phyloP scores from a whole-genome alignment of 1,284 basidiomycete genomes.

The Puccinia triticina region DNA sequence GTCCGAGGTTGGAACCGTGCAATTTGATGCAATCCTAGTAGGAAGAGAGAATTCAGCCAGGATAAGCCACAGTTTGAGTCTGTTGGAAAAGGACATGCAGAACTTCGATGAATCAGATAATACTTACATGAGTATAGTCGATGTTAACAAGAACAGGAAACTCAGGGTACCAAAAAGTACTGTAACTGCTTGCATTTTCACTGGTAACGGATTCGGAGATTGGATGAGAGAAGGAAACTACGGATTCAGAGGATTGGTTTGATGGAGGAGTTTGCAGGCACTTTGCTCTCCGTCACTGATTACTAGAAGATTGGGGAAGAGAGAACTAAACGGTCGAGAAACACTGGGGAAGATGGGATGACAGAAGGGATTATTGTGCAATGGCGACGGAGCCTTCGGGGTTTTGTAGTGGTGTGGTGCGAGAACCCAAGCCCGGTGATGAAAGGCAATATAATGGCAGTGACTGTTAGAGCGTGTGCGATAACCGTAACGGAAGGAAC shows the following conservation, averaged over 20 bases:
- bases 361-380: neutral
- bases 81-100: no score
- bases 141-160: conserved; percentile 18
- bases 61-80: no score
- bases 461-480: neutral
- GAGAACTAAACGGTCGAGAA: neutral
- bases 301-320: neutral
- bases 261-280: neutral
- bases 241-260: neutral
- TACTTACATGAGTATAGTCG: conserved; percentile 38
- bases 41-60: neutral
- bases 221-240: neutral
- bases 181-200: conserved; percentile 13
- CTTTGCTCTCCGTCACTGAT: neutral
- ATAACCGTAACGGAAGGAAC: conserved; percentile 3
- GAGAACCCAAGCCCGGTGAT: neutral
- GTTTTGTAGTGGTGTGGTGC: neutral
- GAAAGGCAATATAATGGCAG: no score
- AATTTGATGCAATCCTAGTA: conserved; percentile 42
- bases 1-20: conserved; percentile 23
- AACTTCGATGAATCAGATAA: neutral
- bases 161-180: conserved; percentile 32
- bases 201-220: neutral
- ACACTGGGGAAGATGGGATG: neutral
- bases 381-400: neutral